Base-by-base conservation (phyloP, 2,329 filamentous ascomycete species). In the Didymella pomorum region DNA sequence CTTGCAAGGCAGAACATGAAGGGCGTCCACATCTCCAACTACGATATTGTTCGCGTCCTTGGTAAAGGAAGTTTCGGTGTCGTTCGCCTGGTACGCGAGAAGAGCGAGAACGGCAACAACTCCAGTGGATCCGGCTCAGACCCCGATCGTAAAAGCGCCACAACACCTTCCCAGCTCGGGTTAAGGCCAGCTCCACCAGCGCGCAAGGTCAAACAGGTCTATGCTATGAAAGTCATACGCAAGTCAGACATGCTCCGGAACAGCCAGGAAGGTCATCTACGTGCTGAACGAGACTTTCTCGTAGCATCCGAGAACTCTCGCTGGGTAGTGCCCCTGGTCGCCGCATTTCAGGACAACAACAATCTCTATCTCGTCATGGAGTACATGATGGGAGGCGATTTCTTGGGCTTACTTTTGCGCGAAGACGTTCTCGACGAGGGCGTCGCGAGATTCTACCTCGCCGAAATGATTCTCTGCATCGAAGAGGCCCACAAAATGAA, bases 341-440 rank as follows among this genome's bases (percentile, higher is more conserved):
- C 91, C 48, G 95, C 92, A 71, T 98, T 98, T 65, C 92, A 98
- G 75, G 95, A 98, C 73, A 81, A 85, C 33, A 84, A 86, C 41
- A 92, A 91, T 67, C 82, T 99, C 6, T 98, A 98, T 70, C 86
- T 99, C 6, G 90, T 97, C 51, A 97, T 98, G 93, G 93, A 98
- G 59, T 99, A 96, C 73, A 97, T 97, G 92, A 89, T 96, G 2
- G 95, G 94, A 0, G 94, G 95, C 0, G 94, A 99, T 74, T 98
- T 99, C 66, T 83, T 99, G 0, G 91, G 91, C 1, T 78, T 97
- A 0, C 80, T 99, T 16, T 90, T 97, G 54, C 87, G 93, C 16
- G 91, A 96, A 71, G 93, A 95, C 61, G 86, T 91, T 2, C 82
- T 99, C 2, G 87, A 87, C 54, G 95, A 98, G 75, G 81, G 84